Conservation (phyloP, 2,329 filamentous ascomycete genomes). For the Lecanicillium sp. region DNA sequence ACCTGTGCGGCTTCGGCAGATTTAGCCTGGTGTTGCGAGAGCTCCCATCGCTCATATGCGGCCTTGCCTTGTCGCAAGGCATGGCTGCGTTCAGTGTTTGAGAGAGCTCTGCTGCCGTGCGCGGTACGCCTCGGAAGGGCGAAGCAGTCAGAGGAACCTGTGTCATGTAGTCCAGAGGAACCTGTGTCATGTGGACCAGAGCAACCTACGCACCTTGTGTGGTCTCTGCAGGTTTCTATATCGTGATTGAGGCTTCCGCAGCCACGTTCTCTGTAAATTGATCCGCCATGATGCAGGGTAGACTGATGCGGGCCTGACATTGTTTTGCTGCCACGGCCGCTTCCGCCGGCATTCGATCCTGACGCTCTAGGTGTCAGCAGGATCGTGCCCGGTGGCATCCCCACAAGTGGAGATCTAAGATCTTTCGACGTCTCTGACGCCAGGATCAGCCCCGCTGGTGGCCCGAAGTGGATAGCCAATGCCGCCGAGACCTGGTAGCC, state of each 20-base stretch:
- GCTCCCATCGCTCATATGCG: slow-evolving; percentile 3
- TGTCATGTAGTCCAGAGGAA: not conserved
- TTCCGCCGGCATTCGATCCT: too few relatives aligned
- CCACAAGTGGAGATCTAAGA: too few relatives aligned
- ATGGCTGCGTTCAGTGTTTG: not conserved
- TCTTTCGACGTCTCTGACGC: too few relatives aligned
- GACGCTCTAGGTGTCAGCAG: too few relatives aligned
- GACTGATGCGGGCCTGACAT: too few relatives aligned
- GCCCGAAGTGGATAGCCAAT: too few relatives aligned
- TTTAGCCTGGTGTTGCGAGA: not conserved
- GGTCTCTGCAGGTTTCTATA: not conserved
- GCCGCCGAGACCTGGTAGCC: too few relatives aligned
- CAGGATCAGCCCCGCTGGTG: too few relatives aligned
- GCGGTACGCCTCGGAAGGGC: not conserved
- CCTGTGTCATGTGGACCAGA: not conserved
- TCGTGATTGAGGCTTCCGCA: not conserved
- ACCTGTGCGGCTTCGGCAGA: not conserved
- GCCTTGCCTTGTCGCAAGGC: slow-evolving; percentile 1
- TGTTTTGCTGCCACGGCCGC: too few relatives aligned
- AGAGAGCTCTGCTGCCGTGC: slow-evolving; percentile 1
- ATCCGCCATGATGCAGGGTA: too few relatives aligned
- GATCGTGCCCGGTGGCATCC: too few relatives aligned
- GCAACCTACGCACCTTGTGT: not conserved
- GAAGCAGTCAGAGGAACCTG: not conserved
- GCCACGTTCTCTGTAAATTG: too few relatives aligned